These are phyloP conservation scores for Dicorynia guianensis DNA, from an alignment of 306 rosid genomes.

Conservation along the genomic window DNA sequence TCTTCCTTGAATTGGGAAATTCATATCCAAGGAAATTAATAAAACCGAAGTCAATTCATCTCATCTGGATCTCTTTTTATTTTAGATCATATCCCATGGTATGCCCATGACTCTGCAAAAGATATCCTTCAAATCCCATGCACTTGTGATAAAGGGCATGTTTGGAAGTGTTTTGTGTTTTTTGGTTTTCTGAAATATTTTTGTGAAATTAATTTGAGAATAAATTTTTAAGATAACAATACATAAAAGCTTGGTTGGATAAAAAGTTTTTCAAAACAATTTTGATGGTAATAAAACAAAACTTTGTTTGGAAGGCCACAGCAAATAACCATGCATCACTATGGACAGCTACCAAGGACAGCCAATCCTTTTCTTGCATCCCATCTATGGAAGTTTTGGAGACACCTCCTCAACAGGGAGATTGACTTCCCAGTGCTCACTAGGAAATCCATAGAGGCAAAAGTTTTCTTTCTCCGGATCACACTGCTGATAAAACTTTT, in stretches of 20 bases:
- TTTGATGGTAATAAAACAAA: no score
- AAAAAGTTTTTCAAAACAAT: no score
- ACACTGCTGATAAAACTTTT: conserved; percentile 19
- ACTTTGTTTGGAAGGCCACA: conserved; percentile 61
- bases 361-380: conserved; percentile 61
- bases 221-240: no score
- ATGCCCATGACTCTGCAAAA: conserved; percentile 8
- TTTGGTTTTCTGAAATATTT: no score
- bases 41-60: conserved; percentile 13
- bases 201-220: no score
- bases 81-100: neutral
- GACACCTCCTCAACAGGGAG: conserved; percentile 64
- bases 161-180: no score
- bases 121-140: neutral
- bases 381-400: conserved; percentile 67
- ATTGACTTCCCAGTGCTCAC: conserved; percentile 65
- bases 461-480: conserved; percentile 59
- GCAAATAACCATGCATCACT: conserved; percentile 60
- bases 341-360: conserved; percentile 61
- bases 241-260: no score
- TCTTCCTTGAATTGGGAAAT: neutral
- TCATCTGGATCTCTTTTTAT: neutral
- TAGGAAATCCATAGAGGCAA: conserved; percentile 68
- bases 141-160: neutral
- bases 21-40: neutral